phyloP scores from a whole-genome alignment of 1,284 basidiomycete species.

The Rhodotorula sp. region DNA sequence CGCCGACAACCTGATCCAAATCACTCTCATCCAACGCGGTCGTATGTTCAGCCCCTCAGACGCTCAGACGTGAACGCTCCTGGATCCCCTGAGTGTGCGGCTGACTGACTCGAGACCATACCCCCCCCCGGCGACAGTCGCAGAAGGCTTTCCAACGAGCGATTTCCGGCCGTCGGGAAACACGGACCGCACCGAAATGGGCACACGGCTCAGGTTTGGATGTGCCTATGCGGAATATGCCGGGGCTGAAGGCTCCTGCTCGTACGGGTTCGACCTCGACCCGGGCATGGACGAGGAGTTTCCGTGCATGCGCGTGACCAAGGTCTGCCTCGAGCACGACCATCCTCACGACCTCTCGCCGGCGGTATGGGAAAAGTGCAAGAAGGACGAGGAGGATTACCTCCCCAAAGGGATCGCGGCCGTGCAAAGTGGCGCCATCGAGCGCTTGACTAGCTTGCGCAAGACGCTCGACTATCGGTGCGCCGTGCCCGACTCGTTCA shows the following conservation, averaged over 20 bases:
- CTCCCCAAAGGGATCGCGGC: not conserved
- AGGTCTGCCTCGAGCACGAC: not conserved
- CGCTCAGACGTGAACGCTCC: too few relatives aligned
- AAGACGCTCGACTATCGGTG: too few relatives aligned
- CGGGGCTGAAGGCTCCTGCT: too few relatives aligned
- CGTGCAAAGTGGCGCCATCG: not conserved
- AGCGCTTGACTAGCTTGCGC: too few relatives aligned
- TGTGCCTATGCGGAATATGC: not conserved
- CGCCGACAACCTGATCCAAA: not conserved
- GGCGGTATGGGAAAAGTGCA: too few relatives aligned
- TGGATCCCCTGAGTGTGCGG: too few relatives aligned
- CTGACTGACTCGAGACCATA: too few relatives aligned
- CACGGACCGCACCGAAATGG: not conserved
- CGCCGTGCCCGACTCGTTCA: too few relatives aligned
- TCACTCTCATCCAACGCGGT: not conserved
- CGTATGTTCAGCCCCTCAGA: too few relatives aligned
- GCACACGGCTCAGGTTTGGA: not conserved
- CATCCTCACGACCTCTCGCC: not conserved
- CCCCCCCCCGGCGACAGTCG: not conserved
- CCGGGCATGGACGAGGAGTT: not conserved
- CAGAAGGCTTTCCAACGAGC: not conserved
- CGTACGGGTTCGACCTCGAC: not conserved
- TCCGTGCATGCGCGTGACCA: not conserved
- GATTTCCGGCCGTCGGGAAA: not conserved
- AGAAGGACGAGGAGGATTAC: not conserved